Evolutionary conservation across 208 protist species (phyloP).

Genomic region (Trypanosomatidae sp.): DNA sequence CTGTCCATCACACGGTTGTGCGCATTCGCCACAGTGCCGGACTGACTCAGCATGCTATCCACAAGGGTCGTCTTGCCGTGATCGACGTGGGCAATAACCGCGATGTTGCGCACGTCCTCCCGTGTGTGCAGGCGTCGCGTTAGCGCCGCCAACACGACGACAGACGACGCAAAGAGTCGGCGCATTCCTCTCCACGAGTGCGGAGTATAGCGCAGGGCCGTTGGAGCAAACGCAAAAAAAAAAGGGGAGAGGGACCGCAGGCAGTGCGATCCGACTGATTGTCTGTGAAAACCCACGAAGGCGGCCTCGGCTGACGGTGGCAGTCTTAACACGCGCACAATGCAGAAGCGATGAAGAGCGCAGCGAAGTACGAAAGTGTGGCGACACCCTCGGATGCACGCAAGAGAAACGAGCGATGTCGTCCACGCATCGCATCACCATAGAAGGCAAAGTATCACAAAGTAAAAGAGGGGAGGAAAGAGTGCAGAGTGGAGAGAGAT

Average conservation of each 20-base stretch:
- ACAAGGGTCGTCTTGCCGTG: constrained; percentile 98
- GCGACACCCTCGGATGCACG: not conserved
- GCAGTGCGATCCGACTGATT: not conserved
- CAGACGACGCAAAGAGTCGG: constrained; percentile 17
- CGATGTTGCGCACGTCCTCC: constrained; percentile 94
- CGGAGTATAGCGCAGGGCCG: no score
- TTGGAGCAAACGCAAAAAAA: not conserved
- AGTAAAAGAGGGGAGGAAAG: not conserved
- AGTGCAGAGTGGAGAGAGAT: not conserved
- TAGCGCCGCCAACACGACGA: constrained; percentile 9
- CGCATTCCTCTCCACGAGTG: constrained; percentile 5
- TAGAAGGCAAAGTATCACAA: not conserved
- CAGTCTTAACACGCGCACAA: not conserved
- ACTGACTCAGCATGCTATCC: constrained; percentile 94
- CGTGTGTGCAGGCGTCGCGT: constrained; percentile 53
- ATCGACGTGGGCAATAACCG: constrained; percentile 98
- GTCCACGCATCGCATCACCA: not conserved
- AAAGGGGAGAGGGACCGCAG: not conserved
- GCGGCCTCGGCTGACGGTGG: not conserved
- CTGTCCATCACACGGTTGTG: constrained; percentile 97
- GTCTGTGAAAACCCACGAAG: not conserved
- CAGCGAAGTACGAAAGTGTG: not conserved
- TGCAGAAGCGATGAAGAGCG: not conserved
- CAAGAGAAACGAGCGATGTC: not conserved
- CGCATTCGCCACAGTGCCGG: constrained; percentile 76